phyloP scores from a whole-genome alignment of 1,284 basidiomycete genomes.

The Trichosporon sp. region DNA sequence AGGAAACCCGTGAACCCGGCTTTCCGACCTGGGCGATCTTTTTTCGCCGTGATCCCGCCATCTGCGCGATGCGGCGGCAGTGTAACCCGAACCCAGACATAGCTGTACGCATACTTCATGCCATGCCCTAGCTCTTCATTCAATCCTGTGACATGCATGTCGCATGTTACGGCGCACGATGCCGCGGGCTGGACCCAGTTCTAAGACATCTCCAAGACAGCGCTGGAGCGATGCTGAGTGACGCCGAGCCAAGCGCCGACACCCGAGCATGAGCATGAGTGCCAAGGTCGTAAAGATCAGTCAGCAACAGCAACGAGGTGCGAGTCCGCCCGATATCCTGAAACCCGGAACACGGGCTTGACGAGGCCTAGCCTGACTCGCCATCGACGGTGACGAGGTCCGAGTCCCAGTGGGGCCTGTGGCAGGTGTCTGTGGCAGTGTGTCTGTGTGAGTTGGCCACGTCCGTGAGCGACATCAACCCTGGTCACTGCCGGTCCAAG shows the following conservation, averaged over 20 bases:
- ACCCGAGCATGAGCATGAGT: not conserved
- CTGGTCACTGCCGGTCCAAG: not conserved
- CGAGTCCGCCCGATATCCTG: not conserved
- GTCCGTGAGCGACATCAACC: not conserved
- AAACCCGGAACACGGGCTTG: not conserved
- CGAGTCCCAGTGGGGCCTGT: too few relatives aligned
- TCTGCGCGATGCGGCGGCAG: not conserved
- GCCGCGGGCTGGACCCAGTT: not conserved
- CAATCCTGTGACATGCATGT: not conserved
- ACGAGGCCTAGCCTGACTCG: too few relatives aligned
- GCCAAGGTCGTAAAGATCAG: not conserved
- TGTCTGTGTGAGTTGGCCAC: not conserved
- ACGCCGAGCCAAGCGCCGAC: not conserved
- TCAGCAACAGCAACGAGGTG: not conserved
- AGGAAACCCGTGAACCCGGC: conserved; percentile 1
- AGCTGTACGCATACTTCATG: conserved; percentile 6
- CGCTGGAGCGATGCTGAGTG: not conserved
- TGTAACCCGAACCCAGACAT: not conserved
- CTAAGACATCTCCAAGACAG: too few relatives aligned
- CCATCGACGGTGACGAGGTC: not conserved
- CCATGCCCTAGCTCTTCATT: not conserved
- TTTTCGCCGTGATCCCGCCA: not conserved
- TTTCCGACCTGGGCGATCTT: not conserved
- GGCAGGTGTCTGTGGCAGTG: not conserved
- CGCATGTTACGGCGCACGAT: not conserved